Conservation (phyloP, 176 grass and related monocot species). For the Otatea glauca region DNA sequence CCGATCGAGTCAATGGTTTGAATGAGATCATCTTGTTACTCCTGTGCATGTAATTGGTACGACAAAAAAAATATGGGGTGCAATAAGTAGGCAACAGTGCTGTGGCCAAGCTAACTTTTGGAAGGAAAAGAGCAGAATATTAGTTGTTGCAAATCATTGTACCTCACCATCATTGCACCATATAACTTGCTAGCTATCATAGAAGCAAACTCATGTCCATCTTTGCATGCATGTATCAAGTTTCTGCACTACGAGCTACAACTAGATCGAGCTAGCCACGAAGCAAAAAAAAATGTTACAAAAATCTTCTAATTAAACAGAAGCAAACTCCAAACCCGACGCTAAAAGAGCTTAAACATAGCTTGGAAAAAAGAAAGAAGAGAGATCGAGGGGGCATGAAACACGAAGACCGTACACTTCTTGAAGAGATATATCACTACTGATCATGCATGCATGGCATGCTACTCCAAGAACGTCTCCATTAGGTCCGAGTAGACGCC, state of each 20-base stretch:
- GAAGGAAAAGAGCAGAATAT: slow-evolving; percentile 53
- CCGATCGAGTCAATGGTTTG: neutral
- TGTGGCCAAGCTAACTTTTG: slow-evolving; percentile 20
- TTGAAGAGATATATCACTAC: neutral
- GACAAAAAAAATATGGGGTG: neutral
- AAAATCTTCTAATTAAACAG: slow-evolving; percentile 55
- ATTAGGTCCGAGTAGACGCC: slow-evolving; percentile 93
- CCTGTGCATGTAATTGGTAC: slow-evolving; percentile 1
- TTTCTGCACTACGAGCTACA: slow-evolving; percentile 21
- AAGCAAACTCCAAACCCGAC: slow-evolving; percentile 51
- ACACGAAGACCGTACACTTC: slow-evolving; percentile 23
- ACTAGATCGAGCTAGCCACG: neutral
- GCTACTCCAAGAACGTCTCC: slow-evolving; percentile 96
- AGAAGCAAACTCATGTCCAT: slow-evolving; percentile 64
- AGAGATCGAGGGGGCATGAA: slow-evolving; percentile 13
- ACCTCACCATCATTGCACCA: slow-evolving; percentile 51
- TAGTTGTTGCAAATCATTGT: slow-evolving; percentile 54
- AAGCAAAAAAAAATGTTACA: neutral
- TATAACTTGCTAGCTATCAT: slow-evolving; percentile 49
- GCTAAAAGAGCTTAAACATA: slow-evolving; percentile 54
- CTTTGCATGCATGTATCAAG: slow-evolving; percentile 55
- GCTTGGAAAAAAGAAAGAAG: slow-evolving; percentile 20
- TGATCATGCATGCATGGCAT: neutral
- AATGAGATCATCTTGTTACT: neutral
- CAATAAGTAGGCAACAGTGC: slow-evolving; percentile 49